Conservation (phyloP, 345 rosid genomes). For the Jatropha curcas region DNA sequence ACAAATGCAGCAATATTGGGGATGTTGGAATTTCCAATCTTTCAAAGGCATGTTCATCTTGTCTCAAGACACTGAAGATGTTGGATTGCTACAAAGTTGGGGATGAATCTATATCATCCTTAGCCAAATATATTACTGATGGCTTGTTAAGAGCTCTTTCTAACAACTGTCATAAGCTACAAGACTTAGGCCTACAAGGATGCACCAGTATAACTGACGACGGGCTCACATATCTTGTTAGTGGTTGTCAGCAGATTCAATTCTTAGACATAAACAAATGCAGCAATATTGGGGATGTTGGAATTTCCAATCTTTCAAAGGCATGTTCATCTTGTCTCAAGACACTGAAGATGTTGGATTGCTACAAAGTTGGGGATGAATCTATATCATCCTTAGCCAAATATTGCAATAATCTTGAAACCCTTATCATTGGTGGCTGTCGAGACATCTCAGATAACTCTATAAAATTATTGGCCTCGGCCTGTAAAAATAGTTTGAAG, state of each 20-base stretch:
- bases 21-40: conserved; percentile 64
- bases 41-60: conserved; percentile 62
- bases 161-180: conserved; percentile 53
- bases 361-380: conserved; percentile 70
- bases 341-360: conserved; percentile 79
- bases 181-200: conserved; percentile 73
- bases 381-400: conserved; percentile 60
- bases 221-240: conserved; percentile 67
- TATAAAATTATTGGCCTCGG: conserved; percentile 55
- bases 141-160: conserved; percentile 51
- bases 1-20: conserved; percentile 80
- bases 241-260: conserved; percentile 60
- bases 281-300: conserved; percentile 67
- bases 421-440: conserved; percentile 79
- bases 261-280: conserved; percentile 79
- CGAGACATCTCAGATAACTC: conserved; percentile 66
- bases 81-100: conserved; percentile 78
- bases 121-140: no score
- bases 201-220: conserved; percentile 65
- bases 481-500: conserved; percentile 65
- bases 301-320: conserved; percentile 63
- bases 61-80: conserved; percentile 73
- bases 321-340: conserved; percentile 64
- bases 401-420: conserved; percentile 71
- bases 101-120: conserved; percentile 56